A percentile compares a stretch with the other conserved stretches of the same genome.
phyloP scores from a whole-genome alignment of 139 green algal species.

The Choricystis sp. region DNA sequence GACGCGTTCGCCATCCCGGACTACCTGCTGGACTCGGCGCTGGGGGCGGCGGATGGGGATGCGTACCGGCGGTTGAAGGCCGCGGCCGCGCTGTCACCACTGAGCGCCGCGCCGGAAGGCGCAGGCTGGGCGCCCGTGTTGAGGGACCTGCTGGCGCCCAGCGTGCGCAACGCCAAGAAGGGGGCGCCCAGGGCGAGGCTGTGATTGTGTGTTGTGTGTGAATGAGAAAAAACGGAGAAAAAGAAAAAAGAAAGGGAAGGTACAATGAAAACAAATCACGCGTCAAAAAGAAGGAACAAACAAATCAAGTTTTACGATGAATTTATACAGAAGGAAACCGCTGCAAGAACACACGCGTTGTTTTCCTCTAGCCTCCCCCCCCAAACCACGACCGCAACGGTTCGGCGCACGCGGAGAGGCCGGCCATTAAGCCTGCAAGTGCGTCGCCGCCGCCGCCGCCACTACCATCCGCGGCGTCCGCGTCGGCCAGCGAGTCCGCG shows the following conservation, averaged over 20 bases:
- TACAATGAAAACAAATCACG: too few relatives aligned
- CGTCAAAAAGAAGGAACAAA: too few relatives aligned
- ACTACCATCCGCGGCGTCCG: too few relatives aligned
- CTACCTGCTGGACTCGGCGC: conserved; percentile 63
- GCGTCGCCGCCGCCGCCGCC: too few relatives aligned
- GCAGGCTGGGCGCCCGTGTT: conserved; percentile 64
- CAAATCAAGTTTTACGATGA: too few relatives aligned
- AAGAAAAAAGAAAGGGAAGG: not conserved
- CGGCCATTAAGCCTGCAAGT: too few relatives aligned
- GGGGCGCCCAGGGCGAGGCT: not conserved
- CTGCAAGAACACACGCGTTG: too few relatives aligned
- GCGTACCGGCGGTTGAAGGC: conserved; percentile 66
- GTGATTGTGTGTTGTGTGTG: not conserved
- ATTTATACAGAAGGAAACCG: too few relatives aligned
- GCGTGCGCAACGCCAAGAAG: not conserved
- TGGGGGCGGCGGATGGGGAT: conserved; percentile 60
- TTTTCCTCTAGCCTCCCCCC: too few relatives aligned
- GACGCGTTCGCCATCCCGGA: conserved; percentile 68
- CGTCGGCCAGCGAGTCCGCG: too few relatives aligned
- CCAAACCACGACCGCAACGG: too few relatives aligned
- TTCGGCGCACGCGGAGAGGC: too few relatives aligned
- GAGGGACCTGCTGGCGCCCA: conserved; percentile 27
- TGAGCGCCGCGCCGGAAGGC: conserved; percentile 70
- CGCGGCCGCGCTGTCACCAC: conserved; percentile 45
- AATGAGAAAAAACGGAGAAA: not conserved